Percentiles rank a stretch among this genome's conserved stretches.
Conservation (phyloP, 371 early-diverging fungal species). For the Haplosporangium sp. region DNA sequence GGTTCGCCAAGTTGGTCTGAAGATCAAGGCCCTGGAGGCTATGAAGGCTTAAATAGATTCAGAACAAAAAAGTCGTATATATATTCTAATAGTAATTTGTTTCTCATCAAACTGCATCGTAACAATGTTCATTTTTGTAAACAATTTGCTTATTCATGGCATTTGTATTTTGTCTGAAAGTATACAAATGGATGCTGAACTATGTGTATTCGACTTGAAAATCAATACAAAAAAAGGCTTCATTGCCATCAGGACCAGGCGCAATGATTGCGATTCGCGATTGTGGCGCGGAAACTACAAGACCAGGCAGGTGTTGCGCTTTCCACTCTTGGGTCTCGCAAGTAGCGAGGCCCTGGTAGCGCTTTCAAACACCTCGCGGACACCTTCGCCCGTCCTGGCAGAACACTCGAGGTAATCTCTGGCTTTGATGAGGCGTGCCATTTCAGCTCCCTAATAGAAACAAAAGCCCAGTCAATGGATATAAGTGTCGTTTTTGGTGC, state of each 20-base stretch:
- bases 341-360: conserved; percentile 90
- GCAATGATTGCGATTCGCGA: too few relatives aligned
- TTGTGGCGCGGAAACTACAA: conserved; percentile 50
- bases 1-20: conserved; percentile 46
- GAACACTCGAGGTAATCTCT: conserved; percentile 96
- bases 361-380: conserved; percentile 94
- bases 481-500: too few relatives aligned
- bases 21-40: conserved; percentile 49
- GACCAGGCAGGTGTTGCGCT: conserved; percentile 59
- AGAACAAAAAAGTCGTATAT: not conserved
- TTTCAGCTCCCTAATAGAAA: conserved; percentile 66
- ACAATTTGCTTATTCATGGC: too few relatives aligned
- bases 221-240: too few relatives aligned
- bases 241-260: too few relatives aligned
- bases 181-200: too few relatives aligned
- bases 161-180: too few relatives aligned
- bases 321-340: conserved; percentile 54
- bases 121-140: too few relatives aligned
- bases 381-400: conserved; percentile 92
- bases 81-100: not conserved
- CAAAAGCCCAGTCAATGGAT: not conserved
- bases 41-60: conserved; percentile 28
- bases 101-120: too few relatives aligned
- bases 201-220: too few relatives aligned
- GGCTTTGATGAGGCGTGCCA: conserved; percentile 88